Percentiles rank a stretch among this genome's conserved stretches.
phyloP scores from a whole-genome alignment of 441 rosid genomes.

The Hura crepitans region DNA sequence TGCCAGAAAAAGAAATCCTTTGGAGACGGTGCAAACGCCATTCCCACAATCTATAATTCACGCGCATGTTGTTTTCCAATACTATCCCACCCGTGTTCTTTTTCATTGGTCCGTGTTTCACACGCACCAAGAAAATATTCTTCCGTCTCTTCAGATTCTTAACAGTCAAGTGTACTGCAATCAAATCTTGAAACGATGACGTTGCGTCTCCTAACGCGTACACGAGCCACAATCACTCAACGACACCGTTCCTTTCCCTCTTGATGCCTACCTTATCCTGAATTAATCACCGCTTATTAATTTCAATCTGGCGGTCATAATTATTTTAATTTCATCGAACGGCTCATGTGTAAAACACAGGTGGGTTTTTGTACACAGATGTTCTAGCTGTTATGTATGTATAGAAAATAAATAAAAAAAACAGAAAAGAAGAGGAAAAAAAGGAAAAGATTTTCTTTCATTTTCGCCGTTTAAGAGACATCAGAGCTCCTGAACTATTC shows the following conservation, averaged over 20 bases:
- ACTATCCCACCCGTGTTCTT: not conserved
- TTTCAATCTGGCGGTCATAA: not conserved
- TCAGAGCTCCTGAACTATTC: conserved; percentile 15
- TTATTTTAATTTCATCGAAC: not conserved
- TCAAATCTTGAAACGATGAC: conserved; percentile 22
- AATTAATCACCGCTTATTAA: not conserved
- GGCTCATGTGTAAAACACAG: not conserved
- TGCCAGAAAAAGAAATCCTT: conserved; percentile 17
- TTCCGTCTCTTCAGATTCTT: not conserved
- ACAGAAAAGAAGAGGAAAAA: not conserved
- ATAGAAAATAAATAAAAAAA: not conserved
- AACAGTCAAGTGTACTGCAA: conserved; percentile 8
- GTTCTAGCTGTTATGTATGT: not conserved
- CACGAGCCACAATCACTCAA: not conserved
- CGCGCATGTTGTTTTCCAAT: not conserved
- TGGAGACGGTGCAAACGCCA: not conserved
- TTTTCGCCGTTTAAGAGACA: conserved; percentile 21
- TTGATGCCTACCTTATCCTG: conserved; percentile 12
- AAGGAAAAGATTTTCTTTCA: not conserved
- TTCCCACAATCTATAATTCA: not conserved
- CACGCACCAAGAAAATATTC: not conserved
- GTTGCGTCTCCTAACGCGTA: not conserved
- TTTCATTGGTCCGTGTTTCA: not conserved
- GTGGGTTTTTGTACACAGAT: not conserved
- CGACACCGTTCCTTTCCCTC: not conserved